Evolutionary conservation across 192 early-diverging fungal species (phyloP), one percentile per base, ranked within the genome.

Genomic region (Umbelopsis vinacea): DNA sequence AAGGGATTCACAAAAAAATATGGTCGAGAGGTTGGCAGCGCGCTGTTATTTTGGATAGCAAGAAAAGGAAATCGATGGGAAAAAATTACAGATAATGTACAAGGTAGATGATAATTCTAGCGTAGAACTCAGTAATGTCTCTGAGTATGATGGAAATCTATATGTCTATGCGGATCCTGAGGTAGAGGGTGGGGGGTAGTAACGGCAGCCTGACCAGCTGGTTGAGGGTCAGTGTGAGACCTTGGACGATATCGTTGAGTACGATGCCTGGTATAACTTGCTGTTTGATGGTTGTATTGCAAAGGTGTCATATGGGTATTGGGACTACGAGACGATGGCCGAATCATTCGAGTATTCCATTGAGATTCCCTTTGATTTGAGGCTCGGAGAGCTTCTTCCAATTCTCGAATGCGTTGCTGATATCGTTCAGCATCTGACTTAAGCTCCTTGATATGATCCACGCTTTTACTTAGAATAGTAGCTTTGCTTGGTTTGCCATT

Each of bases 401-500:
- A 67, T 46, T 80, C 78, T 35, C 72, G 73, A 6, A 80, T 72
- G 4, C 78, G 68, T 26, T 75, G 67, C 47, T 71, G 70, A 53
- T 73, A 73, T 52, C 67, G 35, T 22, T 55, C 47, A 21, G 75
- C 67, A 37, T 80, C 71, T 17, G 74, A 70, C 26, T 80, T 74
- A n/a, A 80, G 67, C 35, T 57, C 10, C 17, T 67, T 75, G 71
- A 98, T 95, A 78, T 98, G 96, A 45, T 98, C 95, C 19, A 98
- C 97, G 6, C 92, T 92, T 76, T 94, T 92, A 52, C 92, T 88
- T 50, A 98, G 86, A 38, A 98, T 98, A 6, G 91, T 85, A 26
- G 96, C 97, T 84, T 98, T 96, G 83, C 95, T 97, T 40, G 57
- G 57, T 37, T 63, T 63, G 10, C 57, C 57, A 63, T 63, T 63